Evolutionary conservation across 345 rosid genomes (phyloP).

Genomic region (Camelina laxa): DNA sequence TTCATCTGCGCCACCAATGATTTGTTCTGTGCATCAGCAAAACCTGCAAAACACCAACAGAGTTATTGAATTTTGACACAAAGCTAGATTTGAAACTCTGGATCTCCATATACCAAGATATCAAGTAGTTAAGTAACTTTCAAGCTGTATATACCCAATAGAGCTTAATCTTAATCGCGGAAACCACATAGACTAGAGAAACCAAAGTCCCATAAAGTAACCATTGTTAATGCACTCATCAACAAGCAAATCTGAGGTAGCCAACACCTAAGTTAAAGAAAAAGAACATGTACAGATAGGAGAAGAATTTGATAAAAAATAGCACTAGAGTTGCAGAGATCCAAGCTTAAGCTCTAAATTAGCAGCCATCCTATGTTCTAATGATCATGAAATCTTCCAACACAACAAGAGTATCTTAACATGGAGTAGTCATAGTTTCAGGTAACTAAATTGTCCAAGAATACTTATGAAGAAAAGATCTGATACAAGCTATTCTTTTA

Average conservation of each 20-base stretch:
- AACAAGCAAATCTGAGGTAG: constrained; percentile 9
- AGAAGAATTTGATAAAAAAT: not conserved
- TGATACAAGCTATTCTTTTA: constrained; percentile 7
- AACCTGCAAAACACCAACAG: constrained; percentile 31
- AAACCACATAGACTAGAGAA: not conserved
- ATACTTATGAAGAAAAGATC: not conserved
- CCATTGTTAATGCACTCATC: not conserved
- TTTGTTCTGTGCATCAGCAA: constrained; percentile 45
- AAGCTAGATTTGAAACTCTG: constrained; percentile 21
- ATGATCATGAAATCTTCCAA: constrained; percentile 10
- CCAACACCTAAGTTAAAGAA: not conserved
- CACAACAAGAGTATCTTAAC: constrained; percentile 15
- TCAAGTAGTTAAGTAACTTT: not conserved
- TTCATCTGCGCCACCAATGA: constrained; percentile 60
- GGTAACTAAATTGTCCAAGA: not conserved
- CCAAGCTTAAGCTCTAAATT: not conserved
- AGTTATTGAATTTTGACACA: not conserved
- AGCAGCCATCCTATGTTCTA: not conserved
- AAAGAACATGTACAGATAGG: too few species aligned
- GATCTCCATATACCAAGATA: not conserved
- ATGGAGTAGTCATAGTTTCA: not conserved
- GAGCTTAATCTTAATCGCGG: not conserved
- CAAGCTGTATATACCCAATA: not conserved
- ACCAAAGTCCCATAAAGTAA: not conserved
- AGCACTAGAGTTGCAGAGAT: constrained; percentile 11